Conservation (phyloP, 2,329 filamentous ascomycete genomes). For the Aspergillus caelatus region DNA sequence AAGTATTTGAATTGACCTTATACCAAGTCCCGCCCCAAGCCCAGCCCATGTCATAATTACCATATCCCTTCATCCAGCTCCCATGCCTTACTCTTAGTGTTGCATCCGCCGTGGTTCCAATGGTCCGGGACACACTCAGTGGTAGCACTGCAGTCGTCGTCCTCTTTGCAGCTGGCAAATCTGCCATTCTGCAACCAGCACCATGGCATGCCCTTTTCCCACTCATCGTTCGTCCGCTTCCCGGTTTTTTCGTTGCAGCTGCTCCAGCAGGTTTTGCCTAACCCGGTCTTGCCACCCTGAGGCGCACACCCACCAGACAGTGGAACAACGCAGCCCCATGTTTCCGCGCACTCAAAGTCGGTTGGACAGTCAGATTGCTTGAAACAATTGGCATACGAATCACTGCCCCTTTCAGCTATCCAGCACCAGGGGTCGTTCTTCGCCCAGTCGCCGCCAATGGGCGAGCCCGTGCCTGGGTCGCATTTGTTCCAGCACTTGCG, state of each 20-base stretch:
- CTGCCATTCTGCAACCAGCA: conserved; percentile 1
- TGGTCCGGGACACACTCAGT: conserved; percentile 4
- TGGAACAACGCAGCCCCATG: conserved; percentile 5
- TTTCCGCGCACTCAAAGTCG: not conserved
- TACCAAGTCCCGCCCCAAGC: not conserved
- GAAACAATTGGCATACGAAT: not conserved
- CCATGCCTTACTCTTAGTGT: not conserved
- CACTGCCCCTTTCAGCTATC: not conserved
- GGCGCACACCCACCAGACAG: conserved; percentile 2
- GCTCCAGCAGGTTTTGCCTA: conserved; percentile 1
- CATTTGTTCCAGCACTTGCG: conserved; percentile 7
- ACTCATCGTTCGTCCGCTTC: conserved; percentile 3
- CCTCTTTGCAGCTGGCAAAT: not conserved
- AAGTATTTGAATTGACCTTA: not conserved
- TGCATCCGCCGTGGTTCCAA: not conserved
- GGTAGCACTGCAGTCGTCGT: conserved; percentile 1
- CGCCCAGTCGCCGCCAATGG: conserved; percentile 7
- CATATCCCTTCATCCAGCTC: not conserved
- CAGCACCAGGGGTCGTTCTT: conserved; percentile 4
- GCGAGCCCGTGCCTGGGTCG: conserved; percentile 4
- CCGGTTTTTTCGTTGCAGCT: conserved; percentile 8
- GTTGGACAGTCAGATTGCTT: conserved; percentile 4
- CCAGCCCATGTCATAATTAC: not conserved
- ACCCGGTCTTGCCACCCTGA: not conserved
- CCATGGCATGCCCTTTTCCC: conserved; percentile 4